A percentile compares a stretch with the other conserved stretches of the same genome.
Conservation (phyloP, 2,329 filamentous ascomycete species). For the Talaromyces atroroseus region DNA sequence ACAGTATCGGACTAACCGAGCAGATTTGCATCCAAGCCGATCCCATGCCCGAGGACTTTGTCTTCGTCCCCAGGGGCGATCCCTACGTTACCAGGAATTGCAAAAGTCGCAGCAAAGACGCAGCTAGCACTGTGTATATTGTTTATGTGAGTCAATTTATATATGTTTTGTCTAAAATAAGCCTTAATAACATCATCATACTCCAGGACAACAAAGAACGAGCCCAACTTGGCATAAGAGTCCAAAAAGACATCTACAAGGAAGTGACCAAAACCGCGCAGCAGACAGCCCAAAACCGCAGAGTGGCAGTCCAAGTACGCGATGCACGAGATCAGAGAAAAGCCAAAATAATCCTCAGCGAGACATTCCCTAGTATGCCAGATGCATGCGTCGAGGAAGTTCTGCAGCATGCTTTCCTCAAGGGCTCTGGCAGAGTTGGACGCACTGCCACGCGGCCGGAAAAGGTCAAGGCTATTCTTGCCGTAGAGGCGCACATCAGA, state of each 20-base stretch:
- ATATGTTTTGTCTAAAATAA: neutral
- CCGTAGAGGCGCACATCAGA: constrained; percentile 41
- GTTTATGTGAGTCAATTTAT: constrained; percentile 29
- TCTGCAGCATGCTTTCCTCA: constrained; percentile 36
- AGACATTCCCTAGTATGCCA: constrained; percentile 37
- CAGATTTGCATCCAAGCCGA: constrained; percentile 29
- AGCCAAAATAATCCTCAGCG: constrained; percentile 22
- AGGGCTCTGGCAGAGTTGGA: constrained; percentile 38
- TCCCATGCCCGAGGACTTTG: constrained; percentile 27
- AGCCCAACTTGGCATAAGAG: constrained; percentile 38
- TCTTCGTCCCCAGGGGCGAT: constrained; percentile 39
- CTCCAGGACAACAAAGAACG: constrained; percentile 19
- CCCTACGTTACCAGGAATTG: constrained; percentile 41
- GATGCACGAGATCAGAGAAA: constrained; percentile 27
- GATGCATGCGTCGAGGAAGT: constrained; percentile 25
- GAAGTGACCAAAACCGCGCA: constrained; percentile 35
- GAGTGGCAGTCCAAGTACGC: constrained; percentile 33
- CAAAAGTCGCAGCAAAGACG: constrained; percentile 31
- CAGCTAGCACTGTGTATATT: constrained; percentile 27
- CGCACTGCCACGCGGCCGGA: constrained; percentile 29
- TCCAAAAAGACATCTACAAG: constrained; percentile 35
- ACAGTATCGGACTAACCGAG: neutral
- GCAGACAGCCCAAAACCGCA: constrained; percentile 37
- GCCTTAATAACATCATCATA: constrained; percentile 2
- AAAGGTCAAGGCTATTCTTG: constrained; percentile 31